phyloP scores from a whole-genome alignment of 345 rosid species.

The Lenwebbia sp. region DNA sequence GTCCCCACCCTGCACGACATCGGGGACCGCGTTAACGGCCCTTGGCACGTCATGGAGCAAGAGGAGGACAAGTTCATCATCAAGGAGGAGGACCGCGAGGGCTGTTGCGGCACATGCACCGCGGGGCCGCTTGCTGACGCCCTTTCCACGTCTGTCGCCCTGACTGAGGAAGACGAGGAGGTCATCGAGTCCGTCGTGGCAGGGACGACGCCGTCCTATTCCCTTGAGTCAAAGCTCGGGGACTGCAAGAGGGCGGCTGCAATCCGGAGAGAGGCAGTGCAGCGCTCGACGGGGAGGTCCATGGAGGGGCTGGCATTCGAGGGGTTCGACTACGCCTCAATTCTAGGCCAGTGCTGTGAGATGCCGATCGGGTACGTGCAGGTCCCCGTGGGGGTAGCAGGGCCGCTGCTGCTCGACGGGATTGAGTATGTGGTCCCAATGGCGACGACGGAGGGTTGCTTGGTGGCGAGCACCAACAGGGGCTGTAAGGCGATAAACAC shows the following conservation, averaged over 20 bases:
- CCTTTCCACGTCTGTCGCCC: not conserved
- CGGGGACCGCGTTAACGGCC: slow-evolving; percentile 5
- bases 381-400: slow-evolving; percentile 88
- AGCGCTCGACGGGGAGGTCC: slow-evolving; percentile 64
- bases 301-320: slow-evolving; percentile 68
- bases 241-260: slow-evolving; percentile 69
- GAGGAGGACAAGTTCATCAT: slow-evolving; percentile 1
- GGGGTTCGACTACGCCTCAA: slow-evolving; percentile 76
- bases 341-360: slow-evolving; percentile 94
- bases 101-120: not conserved
- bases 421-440: slow-evolving; percentile 71
- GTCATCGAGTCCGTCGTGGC: slow-evolving; percentile 47
- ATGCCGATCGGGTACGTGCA: slow-evolving; percentile 93
- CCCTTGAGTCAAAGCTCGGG: slow-evolving; percentile 67
- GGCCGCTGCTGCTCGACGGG: slow-evolving; percentile 80
- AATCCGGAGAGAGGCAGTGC: slow-evolving; percentile 67
- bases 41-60: slow-evolving; percentile 38
- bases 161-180: slow-evolving; percentile 54
- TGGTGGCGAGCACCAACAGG: slow-evolving; percentile 88
- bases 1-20: not conserved
- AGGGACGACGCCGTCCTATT: slow-evolving; percentile 53
- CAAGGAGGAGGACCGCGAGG: slow-evolving; percentile 4
- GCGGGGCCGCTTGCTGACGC: slow-evolving; percentile 14
- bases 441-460: slow-evolving; percentile 97
- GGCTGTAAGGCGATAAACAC: slow-evolving; percentile 78